phyloP scores from a whole-genome alignment of 2,329 filamentous ascomycete genomes.

The Ascomycota sp. region DNA sequence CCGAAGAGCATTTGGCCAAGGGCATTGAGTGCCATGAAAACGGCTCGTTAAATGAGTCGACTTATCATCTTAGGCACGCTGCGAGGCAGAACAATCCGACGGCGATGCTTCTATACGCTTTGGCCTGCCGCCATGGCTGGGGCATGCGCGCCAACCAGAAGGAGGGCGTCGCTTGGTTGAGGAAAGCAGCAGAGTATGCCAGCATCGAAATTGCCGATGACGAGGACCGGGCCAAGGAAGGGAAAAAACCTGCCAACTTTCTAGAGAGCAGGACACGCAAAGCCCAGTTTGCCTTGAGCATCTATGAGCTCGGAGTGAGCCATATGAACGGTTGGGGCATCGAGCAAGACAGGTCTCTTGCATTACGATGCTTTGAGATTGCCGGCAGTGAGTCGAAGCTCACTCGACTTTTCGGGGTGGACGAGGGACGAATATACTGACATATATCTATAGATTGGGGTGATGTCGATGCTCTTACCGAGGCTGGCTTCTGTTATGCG shows the following conservation, averaged over 20 bases:
- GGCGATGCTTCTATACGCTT: conserved; percentile 84
- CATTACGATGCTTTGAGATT: conserved; percentile 85
- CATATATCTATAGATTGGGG: conserved; percentile 44
- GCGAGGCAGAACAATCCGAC: conserved; percentile 71
- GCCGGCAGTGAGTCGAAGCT: conserved; percentile 43
- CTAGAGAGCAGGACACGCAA: conserved; percentile 60
- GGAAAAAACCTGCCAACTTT: conserved; percentile 35
- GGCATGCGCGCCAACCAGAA: conserved; percentile 81
- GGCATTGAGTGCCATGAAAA: conserved; percentile 78
- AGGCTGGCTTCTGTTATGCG: conserved; percentile 90
- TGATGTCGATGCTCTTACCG: conserved; percentile 77
- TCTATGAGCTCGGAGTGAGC: conserved; percentile 88
- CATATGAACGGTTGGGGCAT: conserved; percentile 98
- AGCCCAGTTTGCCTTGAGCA: conserved; percentile 81
- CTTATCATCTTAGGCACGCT: conserved; percentile 80
- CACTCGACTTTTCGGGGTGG: no score
- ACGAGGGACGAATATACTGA: no score
- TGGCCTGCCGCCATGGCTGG: conserved; percentile 92
- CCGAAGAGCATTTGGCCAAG: conserved; percentile 75
- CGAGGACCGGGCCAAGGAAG: conserved; percentile 40
- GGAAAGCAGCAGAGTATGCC: conserved; percentile 70
- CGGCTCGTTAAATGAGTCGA: conserved; percentile 75
- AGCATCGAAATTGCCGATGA: conserved; percentile 67
- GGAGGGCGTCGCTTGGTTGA: conserved; percentile 79
- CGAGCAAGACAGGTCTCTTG: conserved; percentile 70